Evolutionary conservation across 2,329 filamentous ascomycete species (phyloP).

Genomic region (Elsinoe fawcettii): DNA sequence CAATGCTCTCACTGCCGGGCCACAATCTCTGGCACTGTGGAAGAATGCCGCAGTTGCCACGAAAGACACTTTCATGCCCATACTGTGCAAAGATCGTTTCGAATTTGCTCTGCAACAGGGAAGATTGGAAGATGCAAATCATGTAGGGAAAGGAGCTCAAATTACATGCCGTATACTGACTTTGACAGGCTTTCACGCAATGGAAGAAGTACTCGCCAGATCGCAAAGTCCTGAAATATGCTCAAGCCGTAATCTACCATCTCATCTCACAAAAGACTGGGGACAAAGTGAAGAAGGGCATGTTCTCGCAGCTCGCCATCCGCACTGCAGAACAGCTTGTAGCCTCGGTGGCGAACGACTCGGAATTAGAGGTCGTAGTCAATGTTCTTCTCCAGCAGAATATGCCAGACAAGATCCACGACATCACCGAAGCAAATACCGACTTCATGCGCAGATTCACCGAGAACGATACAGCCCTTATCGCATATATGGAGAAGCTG

Average conservation of each 20-base stretch:
- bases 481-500: neutral
- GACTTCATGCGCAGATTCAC: neutral
- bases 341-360: neutral
- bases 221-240: neutral
- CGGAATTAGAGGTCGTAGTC: neutral
- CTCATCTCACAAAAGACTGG: neutral
- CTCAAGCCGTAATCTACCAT: constrained; percentile 4
- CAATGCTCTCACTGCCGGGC: neutral
- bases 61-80: neutral
- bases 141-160: neutral
- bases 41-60: neutral
- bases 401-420: neutral
- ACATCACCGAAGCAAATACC: neutral
- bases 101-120: neutral
- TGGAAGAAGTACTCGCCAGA: constrained; percentile 10
- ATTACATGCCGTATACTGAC: neutral
- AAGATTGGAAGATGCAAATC: constrained; percentile 1
- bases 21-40: neutral
- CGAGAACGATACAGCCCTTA: neutral
- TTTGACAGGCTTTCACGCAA: neutral
- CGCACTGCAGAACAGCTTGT: constrained; percentile 3
- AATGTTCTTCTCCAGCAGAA: neutral
- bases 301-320: constrained; percentile 5
- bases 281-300: constrained; percentile 3
- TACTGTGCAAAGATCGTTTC: constrained; percentile 3